Conservation (phyloP, 108 stramenopile species). For the Fistulifera pelliculosa region DNA sequence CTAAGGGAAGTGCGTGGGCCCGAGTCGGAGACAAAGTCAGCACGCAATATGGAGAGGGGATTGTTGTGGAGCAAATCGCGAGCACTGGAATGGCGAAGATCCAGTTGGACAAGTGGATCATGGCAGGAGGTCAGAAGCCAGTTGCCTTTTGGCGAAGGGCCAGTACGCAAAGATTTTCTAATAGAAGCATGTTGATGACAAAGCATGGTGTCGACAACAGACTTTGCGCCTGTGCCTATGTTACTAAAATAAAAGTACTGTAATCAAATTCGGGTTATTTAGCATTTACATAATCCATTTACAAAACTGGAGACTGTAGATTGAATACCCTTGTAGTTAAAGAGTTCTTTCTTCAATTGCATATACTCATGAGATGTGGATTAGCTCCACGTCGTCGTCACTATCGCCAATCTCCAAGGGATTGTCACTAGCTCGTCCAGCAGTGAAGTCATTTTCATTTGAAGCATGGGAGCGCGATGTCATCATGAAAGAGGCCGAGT, state of each 20-base stretch:
- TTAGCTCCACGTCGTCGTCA: constrained; percentile 19
- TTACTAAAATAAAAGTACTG: no score
- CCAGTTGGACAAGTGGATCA: constrained; percentile 10
- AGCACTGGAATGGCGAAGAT: constrained; percentile 5
- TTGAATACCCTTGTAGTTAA: no score
- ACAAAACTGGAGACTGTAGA: no score
- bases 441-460: constrained; percentile 27
- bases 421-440: constrained; percentile 30
- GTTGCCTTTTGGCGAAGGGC: constrained; percentile 19
- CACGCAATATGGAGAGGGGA: constrained; percentile 59
- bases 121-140: constrained; percentile 22
- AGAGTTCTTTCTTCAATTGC: no score
- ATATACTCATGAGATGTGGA: no score
- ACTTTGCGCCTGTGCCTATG: no score
- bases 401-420: constrained; percentile 34
- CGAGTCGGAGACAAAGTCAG: constrained; percentile 81
- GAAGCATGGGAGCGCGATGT: constrained; percentile 23
- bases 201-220: no score
- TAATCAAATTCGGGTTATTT: no score
- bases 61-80: constrained; percentile 50
- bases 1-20: constrained; percentile 87
- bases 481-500: background rate
- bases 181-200: no score
- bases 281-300: no score
- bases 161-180: constrained; percentile 26